phyloP scores from a whole-genome alignment of 306 rosid genomes.

The Cicer bijugum region DNA sequence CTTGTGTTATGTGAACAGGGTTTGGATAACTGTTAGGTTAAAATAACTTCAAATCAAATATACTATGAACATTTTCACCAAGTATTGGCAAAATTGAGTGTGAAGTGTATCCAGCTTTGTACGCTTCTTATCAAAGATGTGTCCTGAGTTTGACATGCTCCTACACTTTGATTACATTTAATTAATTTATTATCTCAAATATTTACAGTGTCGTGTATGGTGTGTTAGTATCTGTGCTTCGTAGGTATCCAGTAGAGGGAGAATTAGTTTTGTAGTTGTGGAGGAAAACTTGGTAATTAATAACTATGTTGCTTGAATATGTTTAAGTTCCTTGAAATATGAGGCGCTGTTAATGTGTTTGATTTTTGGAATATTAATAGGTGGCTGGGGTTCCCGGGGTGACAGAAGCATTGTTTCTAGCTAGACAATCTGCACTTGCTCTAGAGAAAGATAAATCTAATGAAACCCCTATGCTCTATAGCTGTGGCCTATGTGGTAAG shows the following conservation, averaged over 20 bases:
- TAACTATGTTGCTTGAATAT: slow-evolving; percentile 11
- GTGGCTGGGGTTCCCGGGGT: slow-evolving; percentile 98
- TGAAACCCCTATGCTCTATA: slow-evolving; percentile 85
- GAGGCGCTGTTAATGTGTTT: neutral
- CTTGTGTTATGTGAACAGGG: neutral
- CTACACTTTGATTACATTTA: too few species aligned
- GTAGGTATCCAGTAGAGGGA: neutral
- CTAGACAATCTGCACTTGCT: slow-evolving; percentile 77
- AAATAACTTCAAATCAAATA: neutral
- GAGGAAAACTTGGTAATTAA: slow-evolving; percentile 2
- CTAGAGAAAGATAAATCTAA: slow-evolving; percentile 62
- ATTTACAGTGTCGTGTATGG: too few species aligned
- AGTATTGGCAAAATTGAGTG: slow-evolving; percentile 12
- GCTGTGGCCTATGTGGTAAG: slow-evolving; percentile 91
- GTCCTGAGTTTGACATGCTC: too few species aligned
- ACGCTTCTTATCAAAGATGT: too few species aligned
- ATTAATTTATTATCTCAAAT: too few species aligned
- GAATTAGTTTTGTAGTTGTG: neutral
- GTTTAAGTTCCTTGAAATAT: neutral
- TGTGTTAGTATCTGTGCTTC: too few species aligned
- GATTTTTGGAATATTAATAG: slow-evolving; percentile 43
- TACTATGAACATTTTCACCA: slow-evolving; percentile 9
- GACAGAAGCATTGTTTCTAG: slow-evolving; percentile 77
- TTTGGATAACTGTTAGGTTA: neutral
- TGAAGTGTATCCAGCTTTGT: neutral